Base-by-base conservation (phyloP, 371 early-diverging fungal species). In the Haplosporangium sp. region DNA sequence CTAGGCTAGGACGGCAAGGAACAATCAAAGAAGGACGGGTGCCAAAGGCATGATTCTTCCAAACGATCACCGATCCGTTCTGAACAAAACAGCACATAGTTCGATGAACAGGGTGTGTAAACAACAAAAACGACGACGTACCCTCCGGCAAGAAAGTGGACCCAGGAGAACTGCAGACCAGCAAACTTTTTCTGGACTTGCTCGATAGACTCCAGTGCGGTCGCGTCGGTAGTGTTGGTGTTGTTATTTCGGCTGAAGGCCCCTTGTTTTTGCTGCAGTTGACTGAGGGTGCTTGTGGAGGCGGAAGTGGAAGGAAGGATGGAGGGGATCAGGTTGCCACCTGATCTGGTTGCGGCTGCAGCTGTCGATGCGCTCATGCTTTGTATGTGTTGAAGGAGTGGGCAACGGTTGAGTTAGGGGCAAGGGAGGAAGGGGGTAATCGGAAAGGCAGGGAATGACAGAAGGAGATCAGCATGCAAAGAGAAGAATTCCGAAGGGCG, bases 111-210 rank as follows among this genome's bases (percentile, higher is more conserved):
- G n/a, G n/a, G n/a, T 7, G n/a, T 48, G 48, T n/a, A 48, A 11
- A 45, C 37, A 10, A 23, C 23, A 14, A n/a, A n/a, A 16, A 14
- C 0, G 12, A 12, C 12, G 21, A n/a, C 83, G 73, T 84, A 90
- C 90, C 94, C 95, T 79, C 95, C 95, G 38, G 94, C 95, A 41
- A 89, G 72, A 81, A 95, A 95, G 83, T 95, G 93, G 18, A 93
- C 82, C 80, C 86, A 86, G 12, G 88, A 82, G 57, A 79, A 79
- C 73, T 79, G 80, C 7, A 73, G 21, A 2, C 69, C 73, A 1
- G 66, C 73, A 48, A 79, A 50, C 56, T 55, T 60, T 59, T 65
- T 68, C 45, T 67, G 68, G 6, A 38, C 50, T 16, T 61, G 45
- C 14, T 21, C 29, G 6, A 14, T 41, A 14, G 54, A 8, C 56